Conservation (phyloP, 2,329 filamentous ascomycete species). For the Botryosphaeria dothidea region DNA sequence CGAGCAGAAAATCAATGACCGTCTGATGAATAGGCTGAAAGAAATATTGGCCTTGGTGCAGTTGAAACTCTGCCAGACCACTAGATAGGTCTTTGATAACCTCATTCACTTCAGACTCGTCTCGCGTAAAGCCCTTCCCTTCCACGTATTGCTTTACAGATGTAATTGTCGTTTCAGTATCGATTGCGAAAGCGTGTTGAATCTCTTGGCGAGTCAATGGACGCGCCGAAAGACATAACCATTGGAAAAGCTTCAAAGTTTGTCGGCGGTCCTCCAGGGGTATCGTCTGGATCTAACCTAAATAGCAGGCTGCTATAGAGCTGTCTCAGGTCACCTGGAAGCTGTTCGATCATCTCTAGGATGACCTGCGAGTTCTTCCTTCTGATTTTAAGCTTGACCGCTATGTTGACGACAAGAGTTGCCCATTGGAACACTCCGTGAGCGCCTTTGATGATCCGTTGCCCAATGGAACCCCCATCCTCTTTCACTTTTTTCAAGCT, state of each 20-base stretch:
- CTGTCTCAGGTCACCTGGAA: not conserved
- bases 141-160: not conserved
- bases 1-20: not conserved
- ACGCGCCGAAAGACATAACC: not conserved
- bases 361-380: not conserved
- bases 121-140: not conserved
- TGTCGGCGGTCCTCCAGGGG: not conserved
- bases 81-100: not conserved
- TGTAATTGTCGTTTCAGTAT: not conserved
- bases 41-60: rapidly evolving
- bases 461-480: rapidly evolving
- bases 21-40: not conserved
- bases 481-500: not conserved
- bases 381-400: not conserved
- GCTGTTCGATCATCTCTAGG: not conserved
- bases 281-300: not conserved
- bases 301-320: not conserved
- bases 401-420: not conserved
- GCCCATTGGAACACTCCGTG: not conserved
- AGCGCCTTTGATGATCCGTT: no score
- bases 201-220: not conserved
- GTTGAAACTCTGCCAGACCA: not conserved
- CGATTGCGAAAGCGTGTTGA: not conserved
- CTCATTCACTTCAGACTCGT: not conserved
- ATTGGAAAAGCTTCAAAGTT: not conserved